These are phyloP conservation scores for Aspergillus pseudonomiae DNA, from an alignment of 2,329 filamentous ascomycete genomes.

Conservation along the genomic window DNA sequence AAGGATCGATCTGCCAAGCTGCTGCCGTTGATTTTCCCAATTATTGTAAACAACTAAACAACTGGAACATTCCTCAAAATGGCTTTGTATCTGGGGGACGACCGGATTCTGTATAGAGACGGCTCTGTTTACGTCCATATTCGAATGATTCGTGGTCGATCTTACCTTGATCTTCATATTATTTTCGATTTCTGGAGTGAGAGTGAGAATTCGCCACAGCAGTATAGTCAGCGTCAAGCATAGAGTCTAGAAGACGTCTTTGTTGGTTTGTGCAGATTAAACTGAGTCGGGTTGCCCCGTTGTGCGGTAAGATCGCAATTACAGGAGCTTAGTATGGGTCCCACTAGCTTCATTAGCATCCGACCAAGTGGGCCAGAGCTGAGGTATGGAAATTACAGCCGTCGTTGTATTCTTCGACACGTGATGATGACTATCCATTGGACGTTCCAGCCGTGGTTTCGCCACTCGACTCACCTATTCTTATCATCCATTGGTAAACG, in stretches of 20 bases:
- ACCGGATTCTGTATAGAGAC: neutral
- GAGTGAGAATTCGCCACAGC: neutral
- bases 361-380: neutral
- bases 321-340: conserved; percentile 8
- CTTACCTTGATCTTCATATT: neutral
- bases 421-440: neutral
- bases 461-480: neutral
- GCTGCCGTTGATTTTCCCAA: neutral
- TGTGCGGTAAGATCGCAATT: conserved; percentile 9
- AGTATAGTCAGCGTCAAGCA: neutral
- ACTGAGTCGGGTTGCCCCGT: neutral
- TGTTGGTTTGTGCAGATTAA: neutral
- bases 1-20: neutral
- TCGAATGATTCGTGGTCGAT: neutral
- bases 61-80: neutral
- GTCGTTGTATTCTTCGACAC: neutral
- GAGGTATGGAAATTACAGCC: neutral
- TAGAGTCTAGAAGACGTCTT: neutral
- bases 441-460: neutral
- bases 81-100: neutral
- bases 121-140: neutral
- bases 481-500: neutral
- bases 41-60: neutral
- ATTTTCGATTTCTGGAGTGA: neutral
- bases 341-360: neutral